Evolutionary conservation across 2,329 filamentous ascomycete species (phyloP).

Genomic region (Aspergillus sp.): DNA sequence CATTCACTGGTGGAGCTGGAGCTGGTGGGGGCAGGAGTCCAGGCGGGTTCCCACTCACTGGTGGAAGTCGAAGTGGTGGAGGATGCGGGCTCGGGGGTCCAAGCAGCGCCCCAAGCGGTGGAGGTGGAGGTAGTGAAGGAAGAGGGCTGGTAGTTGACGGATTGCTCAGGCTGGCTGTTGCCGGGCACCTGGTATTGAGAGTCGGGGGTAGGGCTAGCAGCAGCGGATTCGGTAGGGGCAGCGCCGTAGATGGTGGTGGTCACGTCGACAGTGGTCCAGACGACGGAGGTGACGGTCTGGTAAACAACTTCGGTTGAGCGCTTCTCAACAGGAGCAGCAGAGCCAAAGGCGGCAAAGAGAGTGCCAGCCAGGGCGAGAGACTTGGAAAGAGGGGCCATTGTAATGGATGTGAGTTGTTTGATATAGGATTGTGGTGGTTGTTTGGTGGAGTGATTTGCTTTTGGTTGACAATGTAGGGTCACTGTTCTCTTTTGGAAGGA

Average conservation of each 20-base stretch:
- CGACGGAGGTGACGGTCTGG: slow-evolving; percentile 51
- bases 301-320: slow-evolving; percentile 47
- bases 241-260: slow-evolving; percentile 50
- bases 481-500: slow-evolving; percentile 7
- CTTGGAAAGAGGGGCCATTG: slow-evolving; percentile 43
- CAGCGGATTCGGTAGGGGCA: slow-evolving; percentile 20
- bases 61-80: background rate
- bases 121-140: slow-evolving; percentile 16
- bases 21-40: slow-evolving; percentile 2
- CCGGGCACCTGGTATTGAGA: background rate
- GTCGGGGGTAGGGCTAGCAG: slow-evolving; percentile 22
- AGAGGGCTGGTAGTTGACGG: background rate
- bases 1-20: background rate
- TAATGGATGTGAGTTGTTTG: background rate
- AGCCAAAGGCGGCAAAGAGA: slow-evolving; percentile 34
- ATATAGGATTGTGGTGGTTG: background rate
- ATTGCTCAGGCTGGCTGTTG: slow-evolving; percentile 3
- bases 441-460: slow-evolving; percentile 10
- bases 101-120: slow-evolving; percentile 5
- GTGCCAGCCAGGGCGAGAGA: slow-evolving; percentile 38
- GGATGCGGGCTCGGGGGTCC: slow-evolving; percentile 16
- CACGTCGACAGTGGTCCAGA: slow-evolving; percentile 52
- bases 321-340: slow-evolving; percentile 38
- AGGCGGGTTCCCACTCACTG: background rate
- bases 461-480: slow-evolving; percentile 8